These are phyloP conservation scores for Protostelium mycophagum DNA, from an alignment of 78 protist species.

Conservation along the genomic window DNA sequence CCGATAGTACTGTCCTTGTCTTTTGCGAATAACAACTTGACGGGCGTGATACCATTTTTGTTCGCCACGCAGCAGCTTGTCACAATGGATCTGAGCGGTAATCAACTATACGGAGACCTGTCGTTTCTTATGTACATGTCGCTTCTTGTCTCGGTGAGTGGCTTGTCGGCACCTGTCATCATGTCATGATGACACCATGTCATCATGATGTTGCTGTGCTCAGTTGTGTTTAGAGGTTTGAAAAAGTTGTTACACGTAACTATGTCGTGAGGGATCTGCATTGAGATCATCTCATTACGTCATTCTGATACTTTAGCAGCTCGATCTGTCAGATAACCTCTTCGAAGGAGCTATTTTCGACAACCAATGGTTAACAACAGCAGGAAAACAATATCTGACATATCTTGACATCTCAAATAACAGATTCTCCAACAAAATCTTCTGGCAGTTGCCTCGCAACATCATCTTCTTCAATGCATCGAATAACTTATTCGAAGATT, in stretches of 20 bases:
- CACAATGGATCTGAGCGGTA: too few species aligned
- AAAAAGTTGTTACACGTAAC: too few species aligned
- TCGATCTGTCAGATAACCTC: background rate
- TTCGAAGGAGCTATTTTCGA: background rate
- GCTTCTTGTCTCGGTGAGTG: background rate
- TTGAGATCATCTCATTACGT: background rate
- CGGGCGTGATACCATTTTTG: too few species aligned
- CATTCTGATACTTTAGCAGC: background rate
- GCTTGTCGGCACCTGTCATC: background rate
- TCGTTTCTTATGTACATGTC: background rate
- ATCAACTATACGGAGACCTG: too few species aligned
- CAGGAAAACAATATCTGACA: background rate
- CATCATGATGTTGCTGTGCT: too few species aligned
- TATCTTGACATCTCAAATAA: background rate
- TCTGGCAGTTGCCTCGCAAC: background rate
- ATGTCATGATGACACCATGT: background rate
- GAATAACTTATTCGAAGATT: background rate
- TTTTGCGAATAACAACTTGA: too few species aligned
- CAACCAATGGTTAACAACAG: background rate
- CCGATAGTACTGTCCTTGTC: too few species aligned
- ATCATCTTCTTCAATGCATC: background rate
- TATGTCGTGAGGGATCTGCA: too few species aligned
- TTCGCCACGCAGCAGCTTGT: too few species aligned
- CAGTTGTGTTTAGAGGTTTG: too few species aligned
- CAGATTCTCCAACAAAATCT: background rate